phyloP scores from a whole-genome alignment of 1,284 basidiomycete genomes.

The Moesziomyces globuligerus region DNA sequence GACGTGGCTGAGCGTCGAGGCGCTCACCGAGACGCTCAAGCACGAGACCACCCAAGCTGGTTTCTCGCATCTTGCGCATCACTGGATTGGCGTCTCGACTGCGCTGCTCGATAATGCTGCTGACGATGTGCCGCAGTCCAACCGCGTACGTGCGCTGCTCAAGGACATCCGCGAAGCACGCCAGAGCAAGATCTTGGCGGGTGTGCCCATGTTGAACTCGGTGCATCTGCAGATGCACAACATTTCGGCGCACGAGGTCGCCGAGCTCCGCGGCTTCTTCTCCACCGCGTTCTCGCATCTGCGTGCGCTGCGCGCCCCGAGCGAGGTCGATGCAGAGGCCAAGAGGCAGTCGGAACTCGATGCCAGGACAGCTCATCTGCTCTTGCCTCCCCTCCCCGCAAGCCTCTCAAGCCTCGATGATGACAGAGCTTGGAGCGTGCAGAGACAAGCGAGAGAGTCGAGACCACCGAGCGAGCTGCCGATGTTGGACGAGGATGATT shows the following conservation, averaged over 20 bases:
- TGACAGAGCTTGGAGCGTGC: not conserved
- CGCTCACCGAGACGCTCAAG: slow-evolving; percentile 72
- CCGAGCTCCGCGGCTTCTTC: slow-evolving; percentile 63
- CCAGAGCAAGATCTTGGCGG: slow-evolving; percentile 89
- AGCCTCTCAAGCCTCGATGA: not conserved
- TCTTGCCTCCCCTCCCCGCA: slow-evolving; percentile 10
- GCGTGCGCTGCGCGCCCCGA: slow-evolving; percentile 24
- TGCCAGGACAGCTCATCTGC: slow-evolving; percentile 6
- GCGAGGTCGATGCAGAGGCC: slow-evolving; percentile 25
- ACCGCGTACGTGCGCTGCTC: slow-evolving; percentile 82
- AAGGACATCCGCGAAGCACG: slow-evolving; percentile 94
- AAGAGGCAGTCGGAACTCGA: slow-evolving; percentile 24
- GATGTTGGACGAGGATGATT: slow-evolving; percentile 16
- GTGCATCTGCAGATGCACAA: slow-evolving; percentile 71
- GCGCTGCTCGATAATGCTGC: slow-evolving; percentile 71
- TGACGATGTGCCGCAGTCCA: slow-evolving; percentile 85
- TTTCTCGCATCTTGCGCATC: slow-evolving; percentile 68
- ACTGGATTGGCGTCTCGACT: slow-evolving; percentile 44
- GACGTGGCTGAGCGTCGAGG: slow-evolving; percentile 86
- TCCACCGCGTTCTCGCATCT: slow-evolving; percentile 57
- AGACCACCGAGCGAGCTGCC: too few relatives aligned
- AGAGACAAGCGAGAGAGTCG: too few relatives aligned
- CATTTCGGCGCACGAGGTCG: slow-evolving; percentile 63
- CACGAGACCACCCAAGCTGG: slow-evolving; percentile 58
- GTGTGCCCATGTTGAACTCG: slow-evolving; percentile 72